Evolutionary conservation across 345 rosid species (phyloP), one percentile per base, ranked within the genome.

Genomic region (Noccaea bulbosa): DNA sequence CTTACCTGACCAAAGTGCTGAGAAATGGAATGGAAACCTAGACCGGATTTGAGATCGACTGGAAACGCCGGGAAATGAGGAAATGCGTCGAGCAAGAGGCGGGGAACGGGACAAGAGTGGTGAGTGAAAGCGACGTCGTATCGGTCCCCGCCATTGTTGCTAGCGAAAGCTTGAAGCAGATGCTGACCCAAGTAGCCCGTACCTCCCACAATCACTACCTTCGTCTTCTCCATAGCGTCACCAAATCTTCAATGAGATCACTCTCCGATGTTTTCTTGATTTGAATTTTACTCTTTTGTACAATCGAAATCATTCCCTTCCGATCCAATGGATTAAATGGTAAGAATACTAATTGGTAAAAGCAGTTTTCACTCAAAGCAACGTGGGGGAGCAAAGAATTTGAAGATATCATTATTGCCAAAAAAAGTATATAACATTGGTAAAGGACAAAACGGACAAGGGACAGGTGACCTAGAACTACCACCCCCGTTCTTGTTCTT

Each of bases 101-200:
- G 81, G 24, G 89, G 84, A 49, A 80, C 82, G 20, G 83, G 86
- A 43, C 60, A 60, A 73, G 94, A 86, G 66, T 80, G 85, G 78
- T 86, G 67, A 20, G 90, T 86, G 71, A 85, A 89, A 56, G 94
- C 88, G 44, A 91, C 65, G 53, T 83, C 83, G 75, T 65, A 83
- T 15, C 77, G 78, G 47, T 44, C 57, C 46, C 65, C 77, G 37
- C 57, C 72, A 41, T 76, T 57, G 65, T 65, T 73, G 67, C 39
- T 80, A 9, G 83, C 73, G 45, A 86, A 49, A 11, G 74, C 80
- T 77, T 81, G 82, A 63, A 93, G 74, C n/a, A 93, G 65, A 75
- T 93, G 98, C 77, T 93, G 97, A 14, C 97, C 97, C 75, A 93
- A 67, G 84, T 93, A 93, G 6, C 98, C 98, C 0, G 85, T 93